Conservation (phyloP, 2,329 filamentous ascomycete species). For the Pseudovirgaria hyperparasitica region DNA sequence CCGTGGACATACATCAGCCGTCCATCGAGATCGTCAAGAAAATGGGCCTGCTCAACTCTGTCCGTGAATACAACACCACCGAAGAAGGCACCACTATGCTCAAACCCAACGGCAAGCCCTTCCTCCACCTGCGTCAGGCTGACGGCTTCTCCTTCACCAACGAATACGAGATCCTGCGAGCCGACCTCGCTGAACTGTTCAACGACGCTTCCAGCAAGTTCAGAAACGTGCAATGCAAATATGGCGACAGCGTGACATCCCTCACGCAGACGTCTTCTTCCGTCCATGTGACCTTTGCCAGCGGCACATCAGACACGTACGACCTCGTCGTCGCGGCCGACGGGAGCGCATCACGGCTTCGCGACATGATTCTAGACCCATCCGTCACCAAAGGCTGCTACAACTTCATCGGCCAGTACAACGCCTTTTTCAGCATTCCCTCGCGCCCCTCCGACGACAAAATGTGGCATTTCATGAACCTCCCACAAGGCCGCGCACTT, state of each 20-base stretch:
- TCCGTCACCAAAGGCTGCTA: constrained; percentile 9
- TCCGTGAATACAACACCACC: constrained; percentile 22
- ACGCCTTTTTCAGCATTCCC: constrained; percentile 20
- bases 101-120: constrained; percentile 8
- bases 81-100: constrained; percentile 31
- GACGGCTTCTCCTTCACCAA: constrained; percentile 12
- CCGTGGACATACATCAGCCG: constrained; percentile 32
- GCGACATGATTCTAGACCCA: constrained; percentile 14
- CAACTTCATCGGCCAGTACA: constrained; percentile 13
- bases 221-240: constrained; percentile 9
- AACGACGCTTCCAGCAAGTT: constrained; percentile 9
- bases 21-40: constrained; percentile 28
- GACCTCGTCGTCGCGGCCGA: constrained; percentile 19
- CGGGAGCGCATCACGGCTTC: constrained; percentile 13
- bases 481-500: constrained; percentile 11
- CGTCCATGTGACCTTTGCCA: constrained; percentile 13
- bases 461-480: constrained; percentile 15
- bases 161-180: constrained; percentile 21
- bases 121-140: constrained; percentile 13
- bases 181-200: constrained; percentile 22
- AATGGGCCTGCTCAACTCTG: constrained; percentile 25
- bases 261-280: constrained; percentile 11
- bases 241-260: constrained; percentile 10
- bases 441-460: constrained; percentile 9
- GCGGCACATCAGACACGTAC: constrained; percentile 9